Conservation (phyloP, 2,329 filamentous ascomycete genomes). For the Arthrinium puccinioides region DNA sequence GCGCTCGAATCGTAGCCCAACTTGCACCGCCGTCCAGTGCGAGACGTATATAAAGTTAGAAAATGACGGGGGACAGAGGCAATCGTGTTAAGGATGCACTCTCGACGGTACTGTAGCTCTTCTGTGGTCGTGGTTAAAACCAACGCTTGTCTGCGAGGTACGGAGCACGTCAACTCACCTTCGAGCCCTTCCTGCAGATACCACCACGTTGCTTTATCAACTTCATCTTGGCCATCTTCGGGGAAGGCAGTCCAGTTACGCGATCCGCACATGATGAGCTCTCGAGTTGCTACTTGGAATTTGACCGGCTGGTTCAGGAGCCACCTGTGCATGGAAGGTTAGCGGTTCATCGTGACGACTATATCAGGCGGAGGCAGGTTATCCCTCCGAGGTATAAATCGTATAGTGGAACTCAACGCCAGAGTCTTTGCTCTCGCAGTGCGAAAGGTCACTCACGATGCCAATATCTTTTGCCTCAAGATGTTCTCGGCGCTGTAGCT, state of each 20-base stretch:
- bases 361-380: no score
- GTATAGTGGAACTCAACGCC: no score
- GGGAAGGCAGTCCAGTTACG: conserved; percentile 43
- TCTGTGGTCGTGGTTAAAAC: conserved; percentile 29
- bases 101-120: conserved; percentile 59
- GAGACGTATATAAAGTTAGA: conserved; percentile 58
- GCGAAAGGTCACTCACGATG: no score
- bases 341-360: no score
- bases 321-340: no score
- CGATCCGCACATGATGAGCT: conserved; percentile 61
- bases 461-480: conserved; percentile 61
- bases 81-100: conserved; percentile 60
- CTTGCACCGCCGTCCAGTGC: conserved; percentile 57
- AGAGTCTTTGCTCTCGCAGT: no score
- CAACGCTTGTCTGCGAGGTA: not conserved
- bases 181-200: conserved; percentile 63
- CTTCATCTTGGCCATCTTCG: conserved; percentile 20
- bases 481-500: conserved; percentile 52
- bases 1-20: conserved; percentile 66
- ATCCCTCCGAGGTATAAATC: no score
- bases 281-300: conserved; percentile 54
- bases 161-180: conserved; percentile 31
- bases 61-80: conserved; percentile 65
- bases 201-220: conserved; percentile 54
- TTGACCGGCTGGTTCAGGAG: conserved; percentile 55